Evolutionary conservation across 192 early-diverging fungal species (phyloP), one percentile per base, ranked within the genome.

Genomic region (Rhizophagus prolifer): DNA sequence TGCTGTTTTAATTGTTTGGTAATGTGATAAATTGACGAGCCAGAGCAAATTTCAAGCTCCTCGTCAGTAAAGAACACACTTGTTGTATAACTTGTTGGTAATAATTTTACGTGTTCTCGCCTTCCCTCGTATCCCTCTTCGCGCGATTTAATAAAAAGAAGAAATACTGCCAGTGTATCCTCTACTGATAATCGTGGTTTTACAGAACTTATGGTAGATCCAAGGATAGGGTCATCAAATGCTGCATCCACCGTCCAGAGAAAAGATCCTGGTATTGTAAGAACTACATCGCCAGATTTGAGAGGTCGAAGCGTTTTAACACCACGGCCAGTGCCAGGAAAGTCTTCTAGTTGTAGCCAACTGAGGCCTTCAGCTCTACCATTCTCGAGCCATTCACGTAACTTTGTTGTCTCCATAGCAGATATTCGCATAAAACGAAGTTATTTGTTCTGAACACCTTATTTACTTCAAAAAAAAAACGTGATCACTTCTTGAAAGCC

Each of bases 271-370:
- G 72, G 54, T 6, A 74, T 74, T 9, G 79, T 65, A 38, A 81
- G 70, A 14, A 81, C 41, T 28, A 73, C 7, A 13, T 78, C 34
- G 9, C 54, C 28, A 4, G 28, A 47, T 25, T 60, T 58, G 19
- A 81, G 61, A 36, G 62, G 28, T 30, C 54, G 58, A 26, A 68
- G 36, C 6, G 80, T 75, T 61, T 75, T 61, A 26, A 81, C 34
- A n/a, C 80, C 80, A 26, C 80, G 69, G 13, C 80, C 80, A 21
- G 80, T 81, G 25, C 74, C 70, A 19, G 80, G 80, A 68, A 80
- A 81, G 10, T 61, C 54, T 30, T 74, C 72, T 44, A 74, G 26
- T 30, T 38, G 58, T 41, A 74, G 26, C 34, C 34, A 62, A 13
- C 9, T 62, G 12, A 62, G 54, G 23, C 72, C 72, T 58, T 74